Conservation (phyloP, 768 basidiomycete species). For the Boletus rubescentipes region DNA sequence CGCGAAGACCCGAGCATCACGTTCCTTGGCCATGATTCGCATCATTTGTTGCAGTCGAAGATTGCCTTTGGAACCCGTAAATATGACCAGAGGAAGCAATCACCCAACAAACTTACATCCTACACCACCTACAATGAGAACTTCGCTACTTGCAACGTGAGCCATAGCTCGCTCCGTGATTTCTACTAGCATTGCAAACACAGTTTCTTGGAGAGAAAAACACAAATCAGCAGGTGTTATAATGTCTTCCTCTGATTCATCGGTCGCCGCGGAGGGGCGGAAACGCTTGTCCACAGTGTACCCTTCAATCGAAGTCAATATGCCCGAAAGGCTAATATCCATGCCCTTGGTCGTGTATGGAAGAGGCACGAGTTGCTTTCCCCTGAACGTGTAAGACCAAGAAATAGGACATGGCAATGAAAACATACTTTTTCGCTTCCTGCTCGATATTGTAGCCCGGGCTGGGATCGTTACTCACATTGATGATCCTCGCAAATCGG, state of each 20-base stretch:
- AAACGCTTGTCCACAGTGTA: slow-evolving; percentile 88
- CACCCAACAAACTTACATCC: slow-evolving; percentile 68
- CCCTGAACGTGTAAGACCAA: slow-evolving; percentile 46
- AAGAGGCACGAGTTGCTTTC: slow-evolving; percentile 75
- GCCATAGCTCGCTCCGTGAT: slow-evolving; percentile 99
- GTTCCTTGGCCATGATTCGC: slow-evolving; percentile 93
- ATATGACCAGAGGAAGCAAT: background rate
- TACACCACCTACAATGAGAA: slow-evolving; percentile 97
- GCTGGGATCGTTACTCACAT: slow-evolving; percentile 91
- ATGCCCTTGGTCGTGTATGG: slow-evolving; percentile 99
- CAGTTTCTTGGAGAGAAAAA: slow-evolving; percentile 94
- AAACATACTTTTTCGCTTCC: slow-evolving; percentile 78
- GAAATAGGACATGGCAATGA: background rate
- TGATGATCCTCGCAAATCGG: slow-evolving; percentile 93
- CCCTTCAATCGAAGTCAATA: slow-evolving; percentile 83
- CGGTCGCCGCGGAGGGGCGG: slow-evolving; percentile 43
- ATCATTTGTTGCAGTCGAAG: slow-evolving; percentile 97
- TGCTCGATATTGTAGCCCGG: slow-evolving; percentile 98
- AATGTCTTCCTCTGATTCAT: slow-evolving; percentile 53
- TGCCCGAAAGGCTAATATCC: slow-evolving; percentile 96
- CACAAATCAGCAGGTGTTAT: slow-evolving; percentile 97
- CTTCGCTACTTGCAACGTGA: slow-evolving; percentile 94
- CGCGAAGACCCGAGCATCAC: slow-evolving; percentile 87
- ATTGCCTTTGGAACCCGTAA: slow-evolving; percentile 60
- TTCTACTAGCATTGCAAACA: slow-evolving; percentile 98